phyloP scores from a whole-genome alignment of 371 early-diverging fungal genomes.

The Synchytrium microbalum region DNA sequence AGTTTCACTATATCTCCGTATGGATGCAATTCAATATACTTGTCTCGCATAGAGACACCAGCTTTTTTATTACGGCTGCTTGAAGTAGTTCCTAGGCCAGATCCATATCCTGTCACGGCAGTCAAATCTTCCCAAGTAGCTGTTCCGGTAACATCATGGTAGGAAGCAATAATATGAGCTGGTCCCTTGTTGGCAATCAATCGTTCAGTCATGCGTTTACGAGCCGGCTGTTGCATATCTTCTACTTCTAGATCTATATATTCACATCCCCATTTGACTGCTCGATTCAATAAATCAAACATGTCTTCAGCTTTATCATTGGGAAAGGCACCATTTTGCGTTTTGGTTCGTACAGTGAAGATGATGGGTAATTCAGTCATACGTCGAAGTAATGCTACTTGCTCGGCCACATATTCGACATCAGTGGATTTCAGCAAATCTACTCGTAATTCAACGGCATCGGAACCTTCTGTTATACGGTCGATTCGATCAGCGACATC shows the following conservation, averaged over 20 bases:
- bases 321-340: conserved; percentile 85
- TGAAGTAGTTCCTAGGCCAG: conserved; percentile 4
- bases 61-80: conserved; percentile 10
- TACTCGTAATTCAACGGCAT: conserved; percentile 89
- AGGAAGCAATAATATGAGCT: conserved; percentile 72
- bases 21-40: conserved; percentile 41
- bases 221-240: conserved; percentile 18
- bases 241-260: conserved; percentile 85
- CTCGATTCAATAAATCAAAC: conserved; percentile 59
- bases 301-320: conserved; percentile 51
- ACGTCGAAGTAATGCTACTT: conserved; percentile 70
- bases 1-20: conserved; percentile 86
- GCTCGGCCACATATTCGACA: conserved; percentile 63
- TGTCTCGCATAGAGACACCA: conserved; percentile 43
- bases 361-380: conserved; percentile 72
- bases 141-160: conserved; percentile 69
- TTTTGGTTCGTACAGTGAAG: conserved; percentile 81
- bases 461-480: conserved; percentile 65
- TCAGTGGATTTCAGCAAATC: conserved; percentile 60
- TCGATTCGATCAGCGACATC: conserved; percentile 39
- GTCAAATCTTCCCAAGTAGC: conserved; percentile 45
- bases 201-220: conserved; percentile 31
- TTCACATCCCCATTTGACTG: conserved; percentile 83
- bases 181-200: conserved; percentile 49
- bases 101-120: conserved; percentile 7